Evolutionary conservation across 331 rosid genomes (phyloP), one percentile per base, ranked within the genome.

Genomic region (Rhamnella rubrinervis): DNA sequence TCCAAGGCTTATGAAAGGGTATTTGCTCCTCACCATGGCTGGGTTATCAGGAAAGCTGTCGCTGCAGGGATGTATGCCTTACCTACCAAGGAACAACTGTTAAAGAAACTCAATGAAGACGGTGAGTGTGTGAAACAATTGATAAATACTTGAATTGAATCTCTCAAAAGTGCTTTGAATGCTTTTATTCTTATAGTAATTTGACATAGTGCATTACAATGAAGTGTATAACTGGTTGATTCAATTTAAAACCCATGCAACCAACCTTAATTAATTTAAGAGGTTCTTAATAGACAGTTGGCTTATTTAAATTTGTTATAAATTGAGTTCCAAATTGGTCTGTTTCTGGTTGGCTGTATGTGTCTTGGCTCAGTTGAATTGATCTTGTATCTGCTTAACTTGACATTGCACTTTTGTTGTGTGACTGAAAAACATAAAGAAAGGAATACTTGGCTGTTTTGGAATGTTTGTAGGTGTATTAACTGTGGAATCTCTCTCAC

Each of bases 1-100:
- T 87, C 96, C 65, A 93, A 82, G 77, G 92, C 98, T 69, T 93
- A 93, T 11, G 84, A 84, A 28, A 85, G 85, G 67, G 92, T 81
- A 67, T 79, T 88, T 73, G 95, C 97, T 63, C 97, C 97, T 25
- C 75, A 93, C 77, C 97, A 93, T 78, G 86, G 89, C 37, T 93
- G 98, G 98, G 87, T 81, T 18, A 91, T 93, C 77, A 84, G 96
- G 82, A 91, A 80, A 80, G 96, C 95, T 59, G 98, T 93, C 71
- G 85, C 87, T 14, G 98, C 89, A 9, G 98, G 96, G 81, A 87
- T 93, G 98, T 93, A 87, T 72, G 83, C 84, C 52, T 87, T 93
- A 66, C 98, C 97, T 46, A 85, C 98, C n/a, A 89, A 57, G 71
- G 77, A 77, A 59, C 96, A 93, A 47, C 81, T 91, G 50, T 17